Conservation (phyloP, 164 flowering plant species). For the Liriodendron chinense region DNA sequence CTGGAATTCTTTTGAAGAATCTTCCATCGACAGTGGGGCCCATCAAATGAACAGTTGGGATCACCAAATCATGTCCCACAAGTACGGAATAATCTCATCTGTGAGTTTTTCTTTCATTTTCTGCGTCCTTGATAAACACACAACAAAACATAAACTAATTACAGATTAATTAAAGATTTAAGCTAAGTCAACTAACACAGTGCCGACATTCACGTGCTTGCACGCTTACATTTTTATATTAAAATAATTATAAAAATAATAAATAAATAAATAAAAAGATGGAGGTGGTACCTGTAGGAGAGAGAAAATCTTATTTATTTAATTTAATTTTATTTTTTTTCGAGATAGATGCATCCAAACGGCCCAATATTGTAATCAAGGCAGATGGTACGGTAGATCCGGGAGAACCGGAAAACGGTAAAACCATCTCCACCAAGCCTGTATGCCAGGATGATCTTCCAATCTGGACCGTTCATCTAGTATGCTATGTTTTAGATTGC, state of each 20-base stretch:
- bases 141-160: constrained; percentile 1
- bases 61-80: too few relatives aligned
- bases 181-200: constrained; percentile 1
- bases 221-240: constrained; percentile 6
- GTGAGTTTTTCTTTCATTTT: background rate
- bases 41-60: too few relatives aligned
- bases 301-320: background rate
- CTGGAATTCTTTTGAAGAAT: too few relatives aligned
- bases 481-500: too few relatives aligned
- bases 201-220: constrained; percentile 14
- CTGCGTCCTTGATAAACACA: background rate
- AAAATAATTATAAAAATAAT: background rate
- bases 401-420: too few relatives aligned
- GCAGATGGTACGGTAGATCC: background rate
- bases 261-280: background rate
- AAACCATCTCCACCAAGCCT: too few relatives aligned
- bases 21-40: too few relatives aligned
- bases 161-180: background rate
- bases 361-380: background rate
- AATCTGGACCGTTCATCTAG: too few relatives aligned
- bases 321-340: too few relatives aligned
- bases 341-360: background rate
- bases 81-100: background rate
- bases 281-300: background rate
- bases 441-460: too few relatives aligned